Base-by-base conservation (phyloP, 1,284 basidiomycete genomes). In the Afroboletus lepidellus region DNA sequence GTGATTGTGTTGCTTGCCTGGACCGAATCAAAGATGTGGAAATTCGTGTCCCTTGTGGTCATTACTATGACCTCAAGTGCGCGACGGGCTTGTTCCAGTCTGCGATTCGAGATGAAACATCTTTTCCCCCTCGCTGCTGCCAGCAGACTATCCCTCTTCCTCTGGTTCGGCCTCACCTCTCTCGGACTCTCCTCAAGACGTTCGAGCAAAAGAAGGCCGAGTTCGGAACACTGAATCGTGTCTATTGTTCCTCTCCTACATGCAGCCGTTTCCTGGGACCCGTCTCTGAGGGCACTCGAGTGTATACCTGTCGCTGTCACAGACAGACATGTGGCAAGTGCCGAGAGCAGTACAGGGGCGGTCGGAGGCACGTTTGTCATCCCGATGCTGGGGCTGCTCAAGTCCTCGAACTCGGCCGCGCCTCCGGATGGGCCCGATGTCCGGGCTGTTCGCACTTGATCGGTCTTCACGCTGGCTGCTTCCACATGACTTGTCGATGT, bases 1-100 rank as follows among this genome's bases (percentile, higher is more conserved):
- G 67, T 27, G 56, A 65, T 16, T 76, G 74, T 58, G 67, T 70
- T 5, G 69, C 72, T 15, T 76, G 25, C 24, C 38, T 6, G 5
- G 38, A 41, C 23, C 37, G 2, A 4, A 41, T 41, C 16, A 16
- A 41, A 12, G 39, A 25, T 16, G 25, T n/a, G 24, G 24, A 12
- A 16, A 41, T 41, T 25, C 6, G 39, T 8, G 24, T 24, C 11
- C 39, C 39, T 9, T 41, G 39, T 41, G 39, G 39, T 12, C 39
- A 41, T 16, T n/a, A 41, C 16, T 41, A 18, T 8, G 24, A 41
- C 24, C 11, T 41, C 8, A 24, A 41, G 13, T 41, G 39, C 9
- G 24, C 24, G 8, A 41, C 39, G 15, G 15, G 13, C 24, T 23
- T 41, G 15, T 41, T 41, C 24, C 39, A 41, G 24, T 41, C 39